Evolutionary conservation across 352 stramenopile species (phyloP), one percentile per base, ranked within the genome.

Genomic region (Phytophthora pisi): DNA sequence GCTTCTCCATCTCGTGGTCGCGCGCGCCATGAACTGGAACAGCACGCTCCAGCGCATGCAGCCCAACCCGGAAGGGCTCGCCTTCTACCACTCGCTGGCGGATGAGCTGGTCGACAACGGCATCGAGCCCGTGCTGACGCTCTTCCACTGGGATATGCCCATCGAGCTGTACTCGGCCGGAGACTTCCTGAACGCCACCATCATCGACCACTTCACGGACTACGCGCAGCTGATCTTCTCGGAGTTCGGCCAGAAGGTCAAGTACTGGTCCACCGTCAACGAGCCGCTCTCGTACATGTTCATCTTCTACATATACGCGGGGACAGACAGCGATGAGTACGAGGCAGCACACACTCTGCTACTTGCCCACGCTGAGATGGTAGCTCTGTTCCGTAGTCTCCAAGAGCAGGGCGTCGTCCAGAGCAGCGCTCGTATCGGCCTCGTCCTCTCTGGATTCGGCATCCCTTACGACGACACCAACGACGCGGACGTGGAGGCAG

Each of bases 71-170:
- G 77, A 84, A 51, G 95, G 94, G 23, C 75, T 98, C 24, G 68
- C 70, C 0, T 98, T 98, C 77, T 99, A 99, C 77, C 89, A 97
- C 68, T 61, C 78, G 8, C 57, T 98, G 0, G 91, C 98, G 57
- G 80, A 98, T 65, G 72, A 72, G 28, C 72, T 98, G 7, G 16
- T 92, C 16, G 74, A 53, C 4, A 70, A 64, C 23, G 79, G 81
- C 51, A 98, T 99, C 49, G 78, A 89, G 47, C 93, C 96, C 23
- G 74, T 95, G 31, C 79, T 98, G 5, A 98, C 91, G 1, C 67
- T 98, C 1, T 98, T 97, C 68, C 93, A 98, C 72, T 98, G 93
- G 95, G 95, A 98, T 80, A 73, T 98, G 23, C 96, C 96, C 6
- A 68, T 93, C 36, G 63, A 69, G 24, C 64, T 98, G 3, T 75